A percentile compares a stretch with the other conserved stretches of the same genome.
phyloP scores from a whole-genome alignment of 2,329 filamentous ascomycete genomes.

The Cyphellophora europaea region DNA sequence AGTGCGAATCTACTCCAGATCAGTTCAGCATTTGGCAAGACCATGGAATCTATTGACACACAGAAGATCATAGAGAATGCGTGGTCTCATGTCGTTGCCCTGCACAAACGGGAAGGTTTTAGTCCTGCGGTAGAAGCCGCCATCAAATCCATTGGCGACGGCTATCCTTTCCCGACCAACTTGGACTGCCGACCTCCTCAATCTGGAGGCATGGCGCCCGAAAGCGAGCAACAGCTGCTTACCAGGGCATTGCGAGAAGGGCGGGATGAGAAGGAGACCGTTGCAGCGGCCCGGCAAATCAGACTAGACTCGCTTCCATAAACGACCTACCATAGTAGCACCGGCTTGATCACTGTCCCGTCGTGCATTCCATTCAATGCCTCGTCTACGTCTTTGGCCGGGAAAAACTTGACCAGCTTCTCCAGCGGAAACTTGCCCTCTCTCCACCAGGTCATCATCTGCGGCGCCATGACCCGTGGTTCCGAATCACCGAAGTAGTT shows the following conservation, averaged over 20 bases:
- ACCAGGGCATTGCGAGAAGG: conserved; percentile 32
- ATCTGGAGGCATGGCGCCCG: conserved; percentile 50
- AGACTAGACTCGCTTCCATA: conserved; percentile 24
- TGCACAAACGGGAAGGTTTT: conserved; percentile 36
- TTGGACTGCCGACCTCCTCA: conserved; percentile 48
- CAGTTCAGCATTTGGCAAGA: conserved; percentile 52
- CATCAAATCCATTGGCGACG: conserved; percentile 44
- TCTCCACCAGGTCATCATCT: conserved; percentile 40
- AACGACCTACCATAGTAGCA: conserved; percentile 19
- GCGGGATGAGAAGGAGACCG: conserved; percentile 30
- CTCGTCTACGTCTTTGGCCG: conserved; percentile 21
- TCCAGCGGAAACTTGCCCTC: conserved; percentile 39
- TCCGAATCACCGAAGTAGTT: conserved; percentile 38
- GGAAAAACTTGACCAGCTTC: conserved; percentile 35
- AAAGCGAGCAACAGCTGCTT: conserved; percentile 48
- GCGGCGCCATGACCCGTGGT: conserved; percentile 31
- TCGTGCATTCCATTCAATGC: conserved; percentile 21
- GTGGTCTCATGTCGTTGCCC: conserved; percentile 40
- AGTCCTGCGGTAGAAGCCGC: conserved; percentile 40
- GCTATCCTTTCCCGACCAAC: conserved; percentile 56
- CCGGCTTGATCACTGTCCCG: conserved; percentile 21
- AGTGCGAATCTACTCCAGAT: conserved; percentile 55
- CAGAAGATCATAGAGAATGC: conserved; percentile 42
- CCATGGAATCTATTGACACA: conserved; percentile 53
- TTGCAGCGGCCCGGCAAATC: conserved; percentile 33